These are phyloP conservation scores for Syncephalastrum sp. DNA, from an alignment of 371 early-diverging fungal genomes.

Conservation along the genomic window DNA sequence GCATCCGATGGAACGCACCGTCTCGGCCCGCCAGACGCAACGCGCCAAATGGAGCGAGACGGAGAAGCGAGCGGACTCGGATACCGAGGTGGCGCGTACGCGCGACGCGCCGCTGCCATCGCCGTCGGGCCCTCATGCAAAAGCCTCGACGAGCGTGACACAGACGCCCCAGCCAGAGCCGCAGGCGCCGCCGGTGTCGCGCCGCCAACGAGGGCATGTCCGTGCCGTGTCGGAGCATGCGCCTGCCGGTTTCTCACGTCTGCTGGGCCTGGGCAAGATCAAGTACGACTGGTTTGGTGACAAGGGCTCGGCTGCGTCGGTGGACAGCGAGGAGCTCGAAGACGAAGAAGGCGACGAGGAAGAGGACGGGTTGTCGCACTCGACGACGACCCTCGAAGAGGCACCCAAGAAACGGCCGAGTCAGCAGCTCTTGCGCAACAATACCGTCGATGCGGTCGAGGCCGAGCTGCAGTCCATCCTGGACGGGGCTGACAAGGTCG, in stretches of 20 bases:
- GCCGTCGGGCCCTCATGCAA: not conserved
- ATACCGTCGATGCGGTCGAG: constrained; percentile 62
- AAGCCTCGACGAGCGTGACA: constrained; percentile 2
- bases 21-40: constrained; percentile 10
- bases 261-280: constrained; percentile 31
- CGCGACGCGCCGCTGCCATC: not conserved
- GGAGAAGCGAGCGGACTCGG: constrained; percentile 16
- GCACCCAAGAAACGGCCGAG: constrained; percentile 1
- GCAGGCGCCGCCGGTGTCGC: not conserved
- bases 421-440: constrained; percentile 27
- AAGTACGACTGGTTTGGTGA: not conserved
- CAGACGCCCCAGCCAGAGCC: not conserved
- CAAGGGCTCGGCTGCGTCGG: constrained; percentile 21
- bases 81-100: constrained; percentile 14
- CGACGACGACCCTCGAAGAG: constrained; percentile 8
- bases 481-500: constrained; percentile 30
- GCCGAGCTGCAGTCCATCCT: constrained; percentile 61
- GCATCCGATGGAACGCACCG: constrained; percentile 15
- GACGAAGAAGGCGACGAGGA: constrained; percentile 13
- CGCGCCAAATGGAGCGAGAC: constrained; percentile 10
- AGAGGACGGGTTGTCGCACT: constrained; percentile 3
- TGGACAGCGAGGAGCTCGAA: constrained; percentile 22
- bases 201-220: constrained; percentile 23
- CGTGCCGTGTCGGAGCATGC: constrained; percentile 30
- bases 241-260: constrained; percentile 11